Percentiles rank a stretch among this genome's conserved stretches.
Evolutionary conservation across 2,329 filamentous ascomycete species (phyloP).

Genomic region (Microsporum ferrugineum): DNA sequence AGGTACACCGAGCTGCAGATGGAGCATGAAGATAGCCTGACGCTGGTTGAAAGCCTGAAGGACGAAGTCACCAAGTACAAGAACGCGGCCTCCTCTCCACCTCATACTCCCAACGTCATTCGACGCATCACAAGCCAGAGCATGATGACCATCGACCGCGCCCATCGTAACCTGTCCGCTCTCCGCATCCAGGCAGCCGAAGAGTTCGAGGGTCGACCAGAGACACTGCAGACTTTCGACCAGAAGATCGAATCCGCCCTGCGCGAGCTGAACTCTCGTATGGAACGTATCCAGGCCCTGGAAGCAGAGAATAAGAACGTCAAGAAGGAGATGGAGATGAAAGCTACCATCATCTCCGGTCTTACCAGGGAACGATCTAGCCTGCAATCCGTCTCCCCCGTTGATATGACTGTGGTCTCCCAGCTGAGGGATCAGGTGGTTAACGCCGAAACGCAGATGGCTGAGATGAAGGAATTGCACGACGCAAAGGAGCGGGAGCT

Average conservation of each 20-base stretch:
- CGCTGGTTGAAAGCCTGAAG: conserved; percentile 84
- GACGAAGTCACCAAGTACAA: conserved; percentile 71
- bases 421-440: conserved; percentile 79
- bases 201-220: conserved; percentile 69
- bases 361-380: conserved; percentile 87
- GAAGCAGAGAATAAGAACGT: conserved; percentile 72
- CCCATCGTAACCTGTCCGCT: conserved; percentile 80
- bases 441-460: conserved; percentile 71
- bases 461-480: conserved; percentile 60
- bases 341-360: conserved; percentile 90
- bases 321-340: conserved; percentile 93
- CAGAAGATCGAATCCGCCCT: conserved; percentile 82
- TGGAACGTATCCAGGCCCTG: conserved; percentile 79
- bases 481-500: conserved; percentile 65
- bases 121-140: conserved; percentile 89
- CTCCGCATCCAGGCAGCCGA: conserved; percentile 80
- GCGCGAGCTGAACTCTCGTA: conserved; percentile 76
- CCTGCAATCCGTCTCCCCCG: conserved; percentile 64
- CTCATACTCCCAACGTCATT: conserved; percentile 58
- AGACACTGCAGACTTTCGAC: conserved; percentile 85
- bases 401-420: conserved; percentile 85
- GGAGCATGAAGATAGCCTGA: conserved; percentile 68
- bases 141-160: conserved; percentile 66
- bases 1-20: conserved; percentile 75
- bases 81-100: conserved; percentile 44